Evolutionary conservation across 108 stramenopile species (phyloP), one percentile per base, ranked within the genome.

Genomic region (Cyclostephanos tholiformis): DNA sequence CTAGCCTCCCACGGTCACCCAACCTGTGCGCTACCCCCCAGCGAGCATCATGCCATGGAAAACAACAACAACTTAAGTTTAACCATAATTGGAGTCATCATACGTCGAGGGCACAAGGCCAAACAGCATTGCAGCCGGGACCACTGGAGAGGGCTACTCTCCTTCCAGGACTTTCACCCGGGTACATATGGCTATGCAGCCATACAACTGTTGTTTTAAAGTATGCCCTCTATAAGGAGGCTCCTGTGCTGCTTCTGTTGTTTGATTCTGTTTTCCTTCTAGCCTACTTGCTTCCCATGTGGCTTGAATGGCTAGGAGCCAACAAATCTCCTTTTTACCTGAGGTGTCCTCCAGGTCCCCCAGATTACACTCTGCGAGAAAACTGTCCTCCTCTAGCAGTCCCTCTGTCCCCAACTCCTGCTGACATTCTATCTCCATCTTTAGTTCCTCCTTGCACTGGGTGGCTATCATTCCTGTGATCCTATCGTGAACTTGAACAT

Each of bases 301-400:
- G 17, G 52, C 52, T 20, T 53, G 52, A 2, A 53, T 53, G 1
- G 52, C 10, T 25, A 53, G 7, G 0, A 53, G 25, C 52, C 52
- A 53, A 19, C 19, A 53, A 25, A 8, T 23, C 9, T 65, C 20
- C 12, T n/a, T n/a, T 43, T 4, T n/a, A n/a, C 64, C 64, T 2
- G 64, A 44, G 44, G 64, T 22, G 0, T 4, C 17, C 26, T 65
- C 64, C n/a, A 65, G 39, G 19, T 65, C 41, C 9, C 23, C 39
- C 17, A 65, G 41, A 36, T 65, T 65, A 14, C 41, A 9, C 6
- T 65, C 64, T 25, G 44, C 25, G 5, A 65, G n/a, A 16, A 19
- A 65, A 4, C 44, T 12, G 43, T 65, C 64, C 23, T 65, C 64
- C 41, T 65, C 64, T 44, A 22, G 39, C n/a, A 65, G 64, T 7